Base-by-base conservation (phyloP, 352 stramenopile species). In the Globisporangium emineosum region DNA sequence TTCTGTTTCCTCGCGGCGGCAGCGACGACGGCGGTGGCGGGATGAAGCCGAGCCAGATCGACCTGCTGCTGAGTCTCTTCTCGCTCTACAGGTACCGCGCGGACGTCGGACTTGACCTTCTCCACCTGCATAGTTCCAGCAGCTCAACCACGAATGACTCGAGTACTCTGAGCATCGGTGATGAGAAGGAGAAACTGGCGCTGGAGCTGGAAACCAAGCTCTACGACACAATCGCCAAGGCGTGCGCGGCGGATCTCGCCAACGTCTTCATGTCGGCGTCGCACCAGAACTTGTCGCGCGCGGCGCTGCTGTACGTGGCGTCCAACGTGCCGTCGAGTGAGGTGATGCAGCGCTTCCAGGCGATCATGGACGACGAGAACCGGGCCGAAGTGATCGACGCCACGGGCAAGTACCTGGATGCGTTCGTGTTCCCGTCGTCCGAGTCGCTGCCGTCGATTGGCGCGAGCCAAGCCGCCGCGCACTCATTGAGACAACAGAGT, bases 11-110 rank as follows among this genome's bases (percentile, higher is more conserved):
- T 4, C 40, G 40, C 23, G 17, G 17, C 17, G 40, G 40, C n/a
- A 50, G 65, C 17, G 12, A n/a, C 8, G 21, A 27, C 29, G 45
- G 29, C n/a, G 12, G 5, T 51, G 10, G 57, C 58, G 13, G 61
- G 9, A 69, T 83, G 57, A 73, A 62, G 43, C 66, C 78, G 35
- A 81, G 78, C 33, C 82, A 89, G 57, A 76, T 95, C 30, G 86
- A 95, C 62, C 66, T 95, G 42, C 54, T 93, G 3, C 60, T 95
- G 30, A 95, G 84, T 60, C 66, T 93, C 19, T 95, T 92, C 60
- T 93, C 86, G 15, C 67, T 93, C 51, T 95, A 95, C 66, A 78
- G 86, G 4, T 95, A 92, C 65, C 83, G 86, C n/a, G 86, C 86
- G 25, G 84, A 95, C 57, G 84, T 94, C 1, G 84, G 84, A 2